Conservation (phyloP, 2,329 filamentous ascomycete genomes). For the Alternaria arbusti region DNA sequence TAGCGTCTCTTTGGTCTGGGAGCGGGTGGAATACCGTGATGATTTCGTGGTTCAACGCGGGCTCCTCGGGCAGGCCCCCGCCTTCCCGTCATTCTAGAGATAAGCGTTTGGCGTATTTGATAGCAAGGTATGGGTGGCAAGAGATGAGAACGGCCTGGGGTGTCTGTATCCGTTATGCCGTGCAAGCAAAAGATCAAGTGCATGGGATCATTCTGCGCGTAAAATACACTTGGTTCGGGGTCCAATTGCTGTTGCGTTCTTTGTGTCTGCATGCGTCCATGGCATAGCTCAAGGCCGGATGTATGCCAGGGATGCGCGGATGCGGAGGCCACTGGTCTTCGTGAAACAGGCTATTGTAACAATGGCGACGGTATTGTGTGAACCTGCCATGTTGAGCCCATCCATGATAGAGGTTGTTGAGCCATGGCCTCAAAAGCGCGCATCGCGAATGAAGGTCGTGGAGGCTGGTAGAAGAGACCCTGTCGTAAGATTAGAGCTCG, state of each 20-base stretch:
- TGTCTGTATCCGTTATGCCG: background rate
- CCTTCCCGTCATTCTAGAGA: background rate
- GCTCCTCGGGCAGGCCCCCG: background rate
- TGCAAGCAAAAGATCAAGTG: background rate
- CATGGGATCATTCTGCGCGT: background rate
- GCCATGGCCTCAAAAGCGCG: background rate
- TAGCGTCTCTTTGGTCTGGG: slow-evolving; percentile 49
- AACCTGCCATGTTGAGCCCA: background rate
- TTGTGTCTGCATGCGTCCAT: background rate
- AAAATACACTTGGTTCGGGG: background rate
- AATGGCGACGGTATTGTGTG: background rate
- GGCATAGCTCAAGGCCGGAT: background rate
- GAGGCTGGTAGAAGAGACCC: background rate
- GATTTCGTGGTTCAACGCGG: background rate
- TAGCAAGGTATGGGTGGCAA: background rate
- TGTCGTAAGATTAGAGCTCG: background rate
- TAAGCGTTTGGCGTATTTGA: background rate
- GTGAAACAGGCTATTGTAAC: background rate
- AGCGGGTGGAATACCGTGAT: slow-evolving; percentile 20
- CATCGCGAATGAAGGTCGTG: background rate
- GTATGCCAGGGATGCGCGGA: background rate
- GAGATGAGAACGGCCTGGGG: background rate
- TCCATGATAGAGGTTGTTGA: background rate
- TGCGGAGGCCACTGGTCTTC: background rate
- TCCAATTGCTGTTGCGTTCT: background rate